Evolutionary conservation across 768 basidiomycete species (phyloP), one percentile per base, ranked within the genome.

Genomic region (Serendipita sp.): DNA sequence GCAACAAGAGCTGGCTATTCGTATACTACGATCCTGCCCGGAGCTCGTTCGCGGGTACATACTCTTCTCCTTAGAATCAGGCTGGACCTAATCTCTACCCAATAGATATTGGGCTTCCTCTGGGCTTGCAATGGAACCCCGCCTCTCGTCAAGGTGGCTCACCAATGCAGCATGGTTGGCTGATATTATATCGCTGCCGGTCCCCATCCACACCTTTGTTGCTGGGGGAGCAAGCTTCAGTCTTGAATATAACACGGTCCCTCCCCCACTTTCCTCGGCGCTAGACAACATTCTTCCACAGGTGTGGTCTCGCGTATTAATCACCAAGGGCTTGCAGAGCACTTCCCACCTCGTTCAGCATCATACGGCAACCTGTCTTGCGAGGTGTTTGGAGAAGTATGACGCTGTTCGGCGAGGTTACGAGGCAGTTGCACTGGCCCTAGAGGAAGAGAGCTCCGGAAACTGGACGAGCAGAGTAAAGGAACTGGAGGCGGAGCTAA

Each of bases 81-180:
- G 51, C 62, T 67, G 24, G 62, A 11, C 61, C 64, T 60, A 72
- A 62, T 65, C 53, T 7, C 33, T 20, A 11, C 44, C 22, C 38
- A 31, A 26, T 65, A 89, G 87, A 14, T 91, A 85, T 68, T 90
- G 88, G 86, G 70, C 82, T 14, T 77, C 77, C 1, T 82, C 80
- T 3, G 78, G 79, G 2, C 73, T 90, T 34, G 86, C 88, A 0
- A 77, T 94, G 3, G 91, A 95, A 67, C 90, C 92, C 0, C 83
- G 91, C 2, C 79, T 93, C 3, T 88, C 89, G 0, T 88, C 88
- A 0, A 86, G 85, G 69, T 98, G 95, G 93, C 84, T 97, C 33
- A 82, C 86, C 0, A 95, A 92, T 63, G 83, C 96, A 66, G 77
- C 89, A 3, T 87, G 93, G 69, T 82, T 90, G 42, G 89, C 86